Evolutionary conservation across 345 rosid species (phyloP).

Genomic region (Aquilaria yunnanensis): DNA sequence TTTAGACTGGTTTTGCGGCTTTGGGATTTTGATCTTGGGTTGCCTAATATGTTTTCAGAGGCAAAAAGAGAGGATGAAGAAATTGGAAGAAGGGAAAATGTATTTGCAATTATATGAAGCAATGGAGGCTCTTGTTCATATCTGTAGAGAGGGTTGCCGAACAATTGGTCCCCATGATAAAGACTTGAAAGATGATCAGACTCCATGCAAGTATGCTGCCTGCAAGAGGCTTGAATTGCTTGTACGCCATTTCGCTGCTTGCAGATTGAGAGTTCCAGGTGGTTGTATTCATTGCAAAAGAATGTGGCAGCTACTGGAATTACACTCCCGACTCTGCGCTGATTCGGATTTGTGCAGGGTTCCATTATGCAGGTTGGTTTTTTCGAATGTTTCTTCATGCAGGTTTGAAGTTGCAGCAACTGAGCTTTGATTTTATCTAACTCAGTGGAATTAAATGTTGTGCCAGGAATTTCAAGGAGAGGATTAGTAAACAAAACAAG

Average conservation of each 20-base stretch:
- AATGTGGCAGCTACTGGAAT: slow-evolving; percentile 91
- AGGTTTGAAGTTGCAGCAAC: neutral
- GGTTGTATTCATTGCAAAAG: slow-evolving; percentile 88
- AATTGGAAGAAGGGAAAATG: slow-evolving; percentile 46
- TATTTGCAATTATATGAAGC: slow-evolving; percentile 75
- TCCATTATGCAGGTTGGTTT: slow-evolving; percentile 71
- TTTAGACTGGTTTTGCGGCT: neutral
- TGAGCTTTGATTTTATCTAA: neutral
- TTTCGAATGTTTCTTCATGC: neutral
- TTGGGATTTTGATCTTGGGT: slow-evolving; percentile 1
- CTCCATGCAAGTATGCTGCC: slow-evolving; percentile 54
- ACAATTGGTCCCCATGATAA: slow-evolving; percentile 89
- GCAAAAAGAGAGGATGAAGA: slow-evolving; percentile 45
- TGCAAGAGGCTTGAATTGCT: slow-evolving; percentile 81
- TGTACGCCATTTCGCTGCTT: slow-evolving; percentile 71
- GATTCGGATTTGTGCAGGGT: slow-evolving; percentile 61
- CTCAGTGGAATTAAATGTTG: neutral
- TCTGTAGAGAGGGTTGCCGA: slow-evolving; percentile 81
- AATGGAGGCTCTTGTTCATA: slow-evolving; percentile 94
- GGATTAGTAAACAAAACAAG: slow-evolving; percentile 57
- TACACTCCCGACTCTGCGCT: slow-evolving; percentile 74
- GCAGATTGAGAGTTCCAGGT: slow-evolving; percentile 69
- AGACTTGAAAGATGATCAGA: slow-evolving; percentile 42
- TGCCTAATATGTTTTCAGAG: slow-evolving; percentile 24
- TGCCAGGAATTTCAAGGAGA: slow-evolving; percentile 63